These are phyloP conservation scores for Drechslerella dactyloides DNA, from an alignment of 2,329 filamentous ascomycete genomes.

Conservation along the genomic window DNA sequence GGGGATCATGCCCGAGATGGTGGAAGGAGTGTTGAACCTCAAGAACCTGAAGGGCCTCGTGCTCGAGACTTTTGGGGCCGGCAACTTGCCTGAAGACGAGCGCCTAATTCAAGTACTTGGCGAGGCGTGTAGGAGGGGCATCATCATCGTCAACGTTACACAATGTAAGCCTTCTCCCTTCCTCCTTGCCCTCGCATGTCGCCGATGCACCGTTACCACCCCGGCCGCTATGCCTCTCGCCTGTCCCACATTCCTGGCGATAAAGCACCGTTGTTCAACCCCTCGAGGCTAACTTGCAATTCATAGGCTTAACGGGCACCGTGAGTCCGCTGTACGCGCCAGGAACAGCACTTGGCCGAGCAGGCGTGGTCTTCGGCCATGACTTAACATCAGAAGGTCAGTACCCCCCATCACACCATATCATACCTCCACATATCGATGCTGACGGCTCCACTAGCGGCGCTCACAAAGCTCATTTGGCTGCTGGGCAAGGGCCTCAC, in stretches of 20 bases:
- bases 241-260: slow-evolving; percentile 56
- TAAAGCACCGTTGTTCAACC: background rate
- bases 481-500: slow-evolving; percentile 73
- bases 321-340: slow-evolving; percentile 80
- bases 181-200: slow-evolving; percentile 55
- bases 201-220: background rate
- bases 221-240: slow-evolving; percentile 55
- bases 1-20: slow-evolving; percentile 90
- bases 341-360: slow-evolving; percentile 76
- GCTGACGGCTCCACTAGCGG: slow-evolving; percentile 62
- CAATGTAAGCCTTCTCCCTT: slow-evolving; percentile 70
- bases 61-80: slow-evolving; percentile 90
- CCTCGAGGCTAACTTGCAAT: slow-evolving; percentile 2
- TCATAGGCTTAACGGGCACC: slow-evolving; percentile 67
- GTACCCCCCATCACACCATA: background rate
- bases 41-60: slow-evolving; percentile 81
- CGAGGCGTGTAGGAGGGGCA: slow-evolving; percentile 76
- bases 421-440: background rate
- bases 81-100: slow-evolving; percentile 85
- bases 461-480: slow-evolving; percentile 88
- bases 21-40: slow-evolving; percentile 79
- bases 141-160: slow-evolving; percentile 88
- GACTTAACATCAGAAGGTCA: slow-evolving; percentile 79
- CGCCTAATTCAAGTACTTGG: slow-evolving; percentile 78
- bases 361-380: slow-evolving; percentile 86